Percentiles rank a stretch among this genome's conserved stretches.
phyloP scores from a whole-genome alignment of 2,329 filamentous ascomycete species.

The Metarhizium brunneum region DNA sequence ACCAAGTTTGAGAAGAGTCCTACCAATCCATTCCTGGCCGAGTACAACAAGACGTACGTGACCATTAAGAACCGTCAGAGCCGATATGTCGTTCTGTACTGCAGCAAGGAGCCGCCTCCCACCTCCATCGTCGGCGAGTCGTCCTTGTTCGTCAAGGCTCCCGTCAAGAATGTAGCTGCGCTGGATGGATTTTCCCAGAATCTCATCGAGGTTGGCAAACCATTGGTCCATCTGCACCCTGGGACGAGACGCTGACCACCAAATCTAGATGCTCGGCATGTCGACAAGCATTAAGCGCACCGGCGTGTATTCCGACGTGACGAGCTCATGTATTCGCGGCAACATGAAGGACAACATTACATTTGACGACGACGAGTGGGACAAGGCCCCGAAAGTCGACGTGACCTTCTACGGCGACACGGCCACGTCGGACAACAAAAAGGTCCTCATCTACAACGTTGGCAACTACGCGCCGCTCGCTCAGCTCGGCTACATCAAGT shows the following conservation, averaged over 20 bases:
- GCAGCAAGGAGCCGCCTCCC: slow-evolving; percentile 5
- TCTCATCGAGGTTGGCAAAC: slow-evolving; percentile 2
- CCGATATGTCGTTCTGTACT: slow-evolving; percentile 6
- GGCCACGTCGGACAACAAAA: background rate
- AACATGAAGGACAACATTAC: slow-evolving; percentile 6
- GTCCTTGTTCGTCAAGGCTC: slow-evolving; percentile 4
- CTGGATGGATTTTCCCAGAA: slow-evolving; percentile 6
- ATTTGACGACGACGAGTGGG: slow-evolving; percentile 4
- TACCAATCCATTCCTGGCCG: slow-evolving; percentile 1
- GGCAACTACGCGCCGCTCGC: slow-evolving; percentile 2
- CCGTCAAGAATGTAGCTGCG: slow-evolving; percentile 5
- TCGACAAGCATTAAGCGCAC: slow-evolving; percentile 4
- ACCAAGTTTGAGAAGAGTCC: slow-evolving; percentile 1
- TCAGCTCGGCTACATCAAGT: slow-evolving; percentile 7
- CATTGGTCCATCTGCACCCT: no score
- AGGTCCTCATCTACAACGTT: slow-evolving; percentile 6
- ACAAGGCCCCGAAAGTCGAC: slow-evolving; percentile 2
- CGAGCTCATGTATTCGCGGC: slow-evolving; percentile 6
- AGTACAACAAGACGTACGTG: slow-evolving; percentile 7
- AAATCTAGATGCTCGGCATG: slow-evolving; percentile 2
- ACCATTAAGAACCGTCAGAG: slow-evolving; percentile 5
- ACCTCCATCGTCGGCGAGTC: slow-evolving; percentile 2
- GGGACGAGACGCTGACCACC: no score
- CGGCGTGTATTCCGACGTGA: slow-evolving; percentile 4
- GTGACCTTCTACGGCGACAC: slow-evolving; percentile 6